These are phyloP conservation scores for Capsicum pubescens DNA, from an alignment of 257 asterid species.

Conservation along the genomic window DNA sequence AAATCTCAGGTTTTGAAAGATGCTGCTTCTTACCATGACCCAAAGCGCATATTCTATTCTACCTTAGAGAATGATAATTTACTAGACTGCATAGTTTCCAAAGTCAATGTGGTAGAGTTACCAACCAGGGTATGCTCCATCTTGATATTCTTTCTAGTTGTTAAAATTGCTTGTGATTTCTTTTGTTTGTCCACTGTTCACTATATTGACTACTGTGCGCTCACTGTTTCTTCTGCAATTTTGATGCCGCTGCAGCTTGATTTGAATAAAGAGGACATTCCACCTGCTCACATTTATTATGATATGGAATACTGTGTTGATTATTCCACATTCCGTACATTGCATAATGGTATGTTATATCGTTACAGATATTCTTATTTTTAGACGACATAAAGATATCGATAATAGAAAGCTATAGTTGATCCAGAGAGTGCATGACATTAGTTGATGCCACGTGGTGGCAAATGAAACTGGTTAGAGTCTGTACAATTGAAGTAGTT, in stretches of 20 bases:
- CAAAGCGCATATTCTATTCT: slow-evolving; percentile 83
- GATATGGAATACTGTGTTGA: slow-evolving; percentile 91
- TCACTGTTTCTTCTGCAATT: slow-evolving; percentile 14
- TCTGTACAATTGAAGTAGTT: not conserved
- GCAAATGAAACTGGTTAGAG: not conserved
- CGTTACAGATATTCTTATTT: not conserved
- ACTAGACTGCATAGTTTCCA: slow-evolving; percentile 83
- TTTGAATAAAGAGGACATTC: slow-evolving; percentile 39
- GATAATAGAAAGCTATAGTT: not conserved
- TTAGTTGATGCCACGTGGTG: not conserved
- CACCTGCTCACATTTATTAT: slow-evolving; percentile 66
- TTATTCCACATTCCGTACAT: slow-evolving; percentile 74
- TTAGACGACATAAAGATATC: not conserved
- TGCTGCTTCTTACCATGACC: slow-evolving; percentile 64
- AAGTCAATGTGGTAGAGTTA: slow-evolving; percentile 61
- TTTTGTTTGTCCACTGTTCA: not conserved
- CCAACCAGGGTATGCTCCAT: slow-evolving; percentile 57
- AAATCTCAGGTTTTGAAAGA: slow-evolving; percentile 68
- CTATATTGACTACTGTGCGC: slow-evolving; percentile 13
- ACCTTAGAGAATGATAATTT: slow-evolving; percentile 71
- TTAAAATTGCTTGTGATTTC: not conserved
- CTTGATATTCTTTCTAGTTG: not conserved
- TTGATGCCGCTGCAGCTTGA: slow-evolving; percentile 48
- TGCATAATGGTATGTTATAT: slow-evolving; percentile 57
- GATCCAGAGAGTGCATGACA: slow-evolving; percentile 3